A percentile compares a stretch with the other conserved stretches of the same genome.
These are phyloP conservation scores for Scedosporium boydii DNA, from an alignment of 2,329 filamentous ascomycete species.

Conservation along the genomic window DNA sequence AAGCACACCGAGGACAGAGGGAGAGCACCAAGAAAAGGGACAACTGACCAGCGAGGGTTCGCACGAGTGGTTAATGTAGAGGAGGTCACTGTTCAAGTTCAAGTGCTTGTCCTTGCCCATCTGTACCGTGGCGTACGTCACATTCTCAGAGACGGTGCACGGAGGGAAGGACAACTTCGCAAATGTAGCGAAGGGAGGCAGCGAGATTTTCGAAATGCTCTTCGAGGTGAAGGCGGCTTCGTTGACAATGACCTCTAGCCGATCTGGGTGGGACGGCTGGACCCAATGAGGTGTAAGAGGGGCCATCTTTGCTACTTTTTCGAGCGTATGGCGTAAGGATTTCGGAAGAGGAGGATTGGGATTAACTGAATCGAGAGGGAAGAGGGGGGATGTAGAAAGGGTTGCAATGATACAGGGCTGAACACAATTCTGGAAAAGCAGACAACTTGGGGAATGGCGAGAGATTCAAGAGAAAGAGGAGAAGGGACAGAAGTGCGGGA, in stretches of 20 bases:
- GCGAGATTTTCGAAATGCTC: conserved; percentile 43
- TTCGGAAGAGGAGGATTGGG: not conserved
- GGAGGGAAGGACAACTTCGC: conserved; percentile 59
- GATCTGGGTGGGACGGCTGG: conserved; percentile 49
- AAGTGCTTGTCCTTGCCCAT: conserved; percentile 45
- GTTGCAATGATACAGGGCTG: not conserved
- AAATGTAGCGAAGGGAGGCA: conserved; percentile 55
- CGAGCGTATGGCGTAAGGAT: conserved; percentile 13
- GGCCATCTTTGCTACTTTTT: conserved; percentile 29
- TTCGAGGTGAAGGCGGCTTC: conserved; percentile 48
- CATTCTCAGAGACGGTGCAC: conserved; percentile 41
- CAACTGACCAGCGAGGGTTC: conserved; percentile 52
- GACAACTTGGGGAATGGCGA: not conserved
- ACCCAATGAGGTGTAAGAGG: conserved; percentile 49
- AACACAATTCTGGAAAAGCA: not conserved
- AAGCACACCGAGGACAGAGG: not conserved
- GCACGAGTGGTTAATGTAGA: conserved; percentile 62
- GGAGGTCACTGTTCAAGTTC: conserved; percentile 54
- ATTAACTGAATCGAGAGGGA: not conserved
- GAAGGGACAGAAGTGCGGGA: too few relatives aligned
- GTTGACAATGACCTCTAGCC: conserved; percentile 48
- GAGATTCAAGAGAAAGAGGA: too few relatives aligned
- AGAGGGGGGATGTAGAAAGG: conserved; percentile 5
- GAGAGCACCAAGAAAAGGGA: not conserved
- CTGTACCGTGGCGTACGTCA: conserved; percentile 58